These are phyloP conservation scores for Peltaster fructicola DNA, from an alignment of 2,329 filamentous ascomycete species.

Conservation along the genomic window DNA sequence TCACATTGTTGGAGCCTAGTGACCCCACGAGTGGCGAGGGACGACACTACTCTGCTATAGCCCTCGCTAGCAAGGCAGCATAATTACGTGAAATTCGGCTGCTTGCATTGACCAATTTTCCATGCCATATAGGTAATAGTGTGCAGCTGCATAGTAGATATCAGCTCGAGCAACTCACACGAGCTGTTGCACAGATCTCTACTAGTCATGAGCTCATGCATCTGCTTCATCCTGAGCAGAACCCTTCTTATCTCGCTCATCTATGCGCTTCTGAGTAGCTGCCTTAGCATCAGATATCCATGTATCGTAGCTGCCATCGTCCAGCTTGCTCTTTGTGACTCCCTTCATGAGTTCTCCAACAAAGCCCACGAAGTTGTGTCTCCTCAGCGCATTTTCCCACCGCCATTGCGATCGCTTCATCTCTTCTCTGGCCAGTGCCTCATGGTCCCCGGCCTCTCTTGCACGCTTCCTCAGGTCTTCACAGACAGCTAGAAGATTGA, in stretches of 20 bases:
- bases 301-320: constrained; percentile 46
- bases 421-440: constrained; percentile 63
- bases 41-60: no score
- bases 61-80: no score
- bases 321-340: constrained; percentile 58
- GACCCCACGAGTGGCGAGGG: no score
- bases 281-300: constrained; percentile 56
- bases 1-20: no score
- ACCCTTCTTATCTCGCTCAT: constrained; percentile 26
- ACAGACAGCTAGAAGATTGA: constrained; percentile 89
- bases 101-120: no score
- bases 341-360: constrained; percentile 78
- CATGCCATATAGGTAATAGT: no score
- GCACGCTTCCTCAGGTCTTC: constrained; percentile 63
- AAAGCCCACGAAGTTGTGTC: constrained; percentile 94
- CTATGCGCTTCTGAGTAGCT: constrained; percentile 34
- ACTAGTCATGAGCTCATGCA: no score
- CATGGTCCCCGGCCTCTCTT: constrained; percentile 63
- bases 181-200: no score
- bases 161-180: no score
- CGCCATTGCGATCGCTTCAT: constrained; percentile 72
- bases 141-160: no score
- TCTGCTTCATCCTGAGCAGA: no score
- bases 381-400: constrained; percentile 82
- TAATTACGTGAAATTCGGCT: no score